Base-by-base conservation (phyloP, 768 basidiomycete species). In the Psilocybe subaeruginosa region DNA sequence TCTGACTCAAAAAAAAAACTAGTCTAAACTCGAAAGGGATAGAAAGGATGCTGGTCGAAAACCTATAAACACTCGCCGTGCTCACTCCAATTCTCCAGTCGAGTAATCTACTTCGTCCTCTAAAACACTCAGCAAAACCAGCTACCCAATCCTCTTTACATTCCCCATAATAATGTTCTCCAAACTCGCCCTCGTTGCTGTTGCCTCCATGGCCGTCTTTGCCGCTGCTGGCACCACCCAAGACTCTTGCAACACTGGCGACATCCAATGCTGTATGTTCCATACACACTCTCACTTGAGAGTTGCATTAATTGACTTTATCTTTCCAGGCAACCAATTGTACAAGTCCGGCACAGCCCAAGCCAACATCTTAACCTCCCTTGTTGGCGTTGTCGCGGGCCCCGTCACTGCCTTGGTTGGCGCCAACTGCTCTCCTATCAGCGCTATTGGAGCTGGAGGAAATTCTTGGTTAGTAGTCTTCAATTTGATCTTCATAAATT, bases 181-280 rank as follows among this genome's bases (percentile, higher is more conserved):
- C 23, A 54, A 54, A 12, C n/a, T 54, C 31, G 52, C 52, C 30
- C 23, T 54, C 52, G 16, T 54, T 35, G 23, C 30, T 31, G 23
- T 12, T 12, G 52, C 52, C 31, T 54, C 52, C 33, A 54, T 54
- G 52, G 52, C 52, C 11, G 33, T 54, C 52, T 27, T 54, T n/a
- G 52, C 35, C 52, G 52, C 52, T 37, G 52, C 52, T 54, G 52
- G 33, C 37, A 16, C n/a, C 16, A 39, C 30, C 14, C 5, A 54
- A 17, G 37, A 54, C 37, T 54, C 52, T 17, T 69, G 67, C 61
- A 65, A 63, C 62, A 70, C 70, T 33, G 68, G 66, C 2, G 52
- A 59, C 14, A 47, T 71, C 33, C 72, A 71, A 52, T 72, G 72
- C 67, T 76, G 72, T 67, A 48, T 4, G 58, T 59, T 7, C 8